Percentiles rank a stretch among this genome's conserved stretches.
Conservation (phyloP, 768 basidiomycete genomes). For the Amanita subjunquillea region DNA sequence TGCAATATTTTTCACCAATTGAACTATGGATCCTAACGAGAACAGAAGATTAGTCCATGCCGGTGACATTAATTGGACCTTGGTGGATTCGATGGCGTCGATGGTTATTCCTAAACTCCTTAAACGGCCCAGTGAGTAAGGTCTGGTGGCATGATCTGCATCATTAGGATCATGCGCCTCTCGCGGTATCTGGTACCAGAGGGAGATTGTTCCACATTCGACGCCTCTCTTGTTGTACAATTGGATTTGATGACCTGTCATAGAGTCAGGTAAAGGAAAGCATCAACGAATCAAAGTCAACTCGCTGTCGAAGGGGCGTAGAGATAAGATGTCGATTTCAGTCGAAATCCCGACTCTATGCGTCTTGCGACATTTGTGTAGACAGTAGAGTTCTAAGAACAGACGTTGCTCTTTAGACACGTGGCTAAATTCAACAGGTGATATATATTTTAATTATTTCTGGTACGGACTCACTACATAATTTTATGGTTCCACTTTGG, state of each 20-base stretch:
- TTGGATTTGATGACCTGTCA: not conserved
- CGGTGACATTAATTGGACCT: not conserved
- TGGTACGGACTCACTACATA: not conserved
- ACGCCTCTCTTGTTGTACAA: not conserved
- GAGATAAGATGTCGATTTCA: not conserved
- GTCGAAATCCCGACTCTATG: not conserved
- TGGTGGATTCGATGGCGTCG: not conserved
- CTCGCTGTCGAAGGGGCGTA: not conserved
- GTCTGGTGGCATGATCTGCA: not conserved
- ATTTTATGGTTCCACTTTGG: not conserved
- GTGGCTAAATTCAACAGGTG: not conserved
- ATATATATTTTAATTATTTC: no score
- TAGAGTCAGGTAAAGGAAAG: not conserved
- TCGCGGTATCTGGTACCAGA: not conserved
- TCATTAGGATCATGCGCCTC: not conserved
- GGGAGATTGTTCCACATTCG: not conserved
- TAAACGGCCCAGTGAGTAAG: not conserved
- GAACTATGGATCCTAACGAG: not conserved
- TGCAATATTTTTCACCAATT: not conserved
- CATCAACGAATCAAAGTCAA: no score
- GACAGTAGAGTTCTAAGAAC: not conserved
- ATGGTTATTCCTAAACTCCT: not conserved
- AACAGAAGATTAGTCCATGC: slow-evolving; percentile 1
- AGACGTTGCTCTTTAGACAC: not conserved
- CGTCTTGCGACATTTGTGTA: not conserved